Conservation (phyloP, 768 basidiomycete genomes). For the Chalciporus sphaerocephalus region DNA sequence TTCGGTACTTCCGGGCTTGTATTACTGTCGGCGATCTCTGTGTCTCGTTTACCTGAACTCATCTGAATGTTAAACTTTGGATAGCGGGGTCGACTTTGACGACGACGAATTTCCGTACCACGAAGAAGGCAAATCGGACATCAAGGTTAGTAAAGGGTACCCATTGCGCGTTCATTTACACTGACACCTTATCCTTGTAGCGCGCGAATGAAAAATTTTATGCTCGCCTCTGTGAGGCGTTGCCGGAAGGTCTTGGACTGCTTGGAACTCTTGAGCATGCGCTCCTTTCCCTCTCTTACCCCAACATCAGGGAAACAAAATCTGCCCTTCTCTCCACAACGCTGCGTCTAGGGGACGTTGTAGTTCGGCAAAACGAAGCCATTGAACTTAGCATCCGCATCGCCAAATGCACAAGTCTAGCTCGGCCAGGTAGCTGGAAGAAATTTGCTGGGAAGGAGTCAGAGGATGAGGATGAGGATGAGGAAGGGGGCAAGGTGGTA, state of each 20-base stretch:
- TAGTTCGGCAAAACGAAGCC: conserved; percentile 61
- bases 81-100: conserved; percentile 86
- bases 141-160: conserved; percentile 55
- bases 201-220: conserved; percentile 74
- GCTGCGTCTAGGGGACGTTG: conserved; percentile 75
- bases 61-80: conserved; percentile 5
- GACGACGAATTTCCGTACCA: conserved; percentile 60
- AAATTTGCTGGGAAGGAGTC: conserved; percentile 36
- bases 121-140: conserved; percentile 63
- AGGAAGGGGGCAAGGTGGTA: conserved; percentile 27
- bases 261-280: conserved; percentile 30
- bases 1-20: background rate
- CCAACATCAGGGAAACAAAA: conserved; percentile 63
- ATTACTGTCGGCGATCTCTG: background rate
- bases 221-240: conserved; percentile 36
- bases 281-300: conserved; percentile 32
- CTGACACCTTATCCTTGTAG: conserved; percentile 34
- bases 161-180: background rate
- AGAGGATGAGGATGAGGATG: conserved; percentile 25
- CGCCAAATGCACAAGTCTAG: conserved; percentile 74
- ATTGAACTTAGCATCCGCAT: conserved; percentile 70
- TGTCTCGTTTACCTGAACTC: background rate
- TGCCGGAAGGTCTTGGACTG: conserved; percentile 31
- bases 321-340: conserved; percentile 61
- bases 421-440: conserved; percentile 73